These are phyloP conservation scores for Actinomortierella ambigua DNA, from an alignment of 371 early-diverging fungal species.

Conservation along the genomic window DNA sequence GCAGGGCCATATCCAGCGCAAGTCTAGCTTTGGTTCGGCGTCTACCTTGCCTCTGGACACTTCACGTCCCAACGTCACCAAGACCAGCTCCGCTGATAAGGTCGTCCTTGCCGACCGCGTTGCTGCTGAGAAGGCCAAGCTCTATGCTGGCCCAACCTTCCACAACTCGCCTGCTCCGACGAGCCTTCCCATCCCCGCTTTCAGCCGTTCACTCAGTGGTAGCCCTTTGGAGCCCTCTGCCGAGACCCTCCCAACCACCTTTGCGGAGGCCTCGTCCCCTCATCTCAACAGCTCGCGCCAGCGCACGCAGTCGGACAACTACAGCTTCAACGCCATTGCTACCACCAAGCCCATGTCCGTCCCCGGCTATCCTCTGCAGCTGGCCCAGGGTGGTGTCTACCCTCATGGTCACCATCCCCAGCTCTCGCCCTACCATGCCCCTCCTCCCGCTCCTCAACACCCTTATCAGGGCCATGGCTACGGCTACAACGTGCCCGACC, in stretches of 20 bases:
- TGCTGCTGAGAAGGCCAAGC: slow-evolving; percentile 23
- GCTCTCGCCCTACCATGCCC: not conserved
- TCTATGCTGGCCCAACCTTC: slow-evolving; percentile 83
- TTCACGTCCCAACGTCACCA: slow-evolving; percentile 17
- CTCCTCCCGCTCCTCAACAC: slow-evolving; percentile 1
- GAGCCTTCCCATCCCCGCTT: slow-evolving; percentile 76
- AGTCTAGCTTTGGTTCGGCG: slow-evolving; percentile 19
- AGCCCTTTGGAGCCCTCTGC: slow-evolving; percentile 22
- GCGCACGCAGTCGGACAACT: slow-evolving; percentile 2
- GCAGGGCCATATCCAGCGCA: slow-evolving; percentile 4
- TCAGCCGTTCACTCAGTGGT: slow-evolving; percentile 34
- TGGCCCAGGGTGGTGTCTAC: slow-evolving; percentile 3
- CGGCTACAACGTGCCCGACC: slow-evolving; percentile 43
- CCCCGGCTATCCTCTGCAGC: slow-evolving; percentile 14
- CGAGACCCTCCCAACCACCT: slow-evolving; percentile 22
- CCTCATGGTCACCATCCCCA: slow-evolving; percentile 6
- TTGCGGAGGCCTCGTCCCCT: slow-evolving; percentile 36
- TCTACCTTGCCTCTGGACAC: slow-evolving; percentile 11
- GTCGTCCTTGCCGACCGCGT: slow-evolving; percentile 17
- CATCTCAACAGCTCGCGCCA: slow-evolving; percentile 30
- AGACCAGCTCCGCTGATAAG: slow-evolving; percentile 25
- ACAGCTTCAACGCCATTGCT: slow-evolving; percentile 1
- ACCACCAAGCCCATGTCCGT: not conserved
- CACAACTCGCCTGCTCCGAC: slow-evolving; percentile 81
- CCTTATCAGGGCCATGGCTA: slow-evolving; percentile 5